phyloP scores from a whole-genome alignment of 2,329 filamentous ascomycete species.

The Penicillium palitans region DNA sequence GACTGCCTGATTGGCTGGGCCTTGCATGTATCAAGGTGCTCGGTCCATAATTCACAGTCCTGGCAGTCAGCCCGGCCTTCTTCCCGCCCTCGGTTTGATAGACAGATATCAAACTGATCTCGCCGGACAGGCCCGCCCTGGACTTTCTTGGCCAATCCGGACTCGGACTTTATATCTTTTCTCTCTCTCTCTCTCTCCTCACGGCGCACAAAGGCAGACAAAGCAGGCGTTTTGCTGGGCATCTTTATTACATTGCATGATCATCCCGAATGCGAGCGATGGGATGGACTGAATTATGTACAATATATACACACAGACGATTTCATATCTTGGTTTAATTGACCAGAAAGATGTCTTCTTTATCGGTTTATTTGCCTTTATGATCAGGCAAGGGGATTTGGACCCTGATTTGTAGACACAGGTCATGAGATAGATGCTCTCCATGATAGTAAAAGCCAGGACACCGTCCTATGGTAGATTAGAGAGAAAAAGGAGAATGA shows the following conservation, averaged over 20 bases:
- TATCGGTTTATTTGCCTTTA: background rate
- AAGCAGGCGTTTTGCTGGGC: slow-evolving; percentile 26
- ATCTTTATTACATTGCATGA: slow-evolving; percentile 24
- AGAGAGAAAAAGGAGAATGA: background rate
- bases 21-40: background rate
- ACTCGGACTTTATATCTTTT: slow-evolving; percentile 11
- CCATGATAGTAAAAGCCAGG: background rate
- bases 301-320: slow-evolving; percentile 23
- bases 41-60: no score
- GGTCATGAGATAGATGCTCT: background rate
- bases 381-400: background rate
- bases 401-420: background rate
- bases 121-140: background rate
- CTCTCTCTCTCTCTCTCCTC: slow-evolving; percentile 17
- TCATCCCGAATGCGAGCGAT: slow-evolving; percentile 15
- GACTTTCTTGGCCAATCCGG: background rate
- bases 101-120: background rate
- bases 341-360: slow-evolving; percentile 9
- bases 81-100: background rate
- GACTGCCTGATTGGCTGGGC: background rate
- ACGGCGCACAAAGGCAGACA: slow-evolving; percentile 21
- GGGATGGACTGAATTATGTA: slow-evolving; percentile 24
- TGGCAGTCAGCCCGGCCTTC: background rate
- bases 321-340: slow-evolving; percentile 18
- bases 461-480: slow-evolving; percentile 1